phyloP scores from a whole-genome alignment of 352 stramenopile species.

The Pythium grandisporangium region DNA sequence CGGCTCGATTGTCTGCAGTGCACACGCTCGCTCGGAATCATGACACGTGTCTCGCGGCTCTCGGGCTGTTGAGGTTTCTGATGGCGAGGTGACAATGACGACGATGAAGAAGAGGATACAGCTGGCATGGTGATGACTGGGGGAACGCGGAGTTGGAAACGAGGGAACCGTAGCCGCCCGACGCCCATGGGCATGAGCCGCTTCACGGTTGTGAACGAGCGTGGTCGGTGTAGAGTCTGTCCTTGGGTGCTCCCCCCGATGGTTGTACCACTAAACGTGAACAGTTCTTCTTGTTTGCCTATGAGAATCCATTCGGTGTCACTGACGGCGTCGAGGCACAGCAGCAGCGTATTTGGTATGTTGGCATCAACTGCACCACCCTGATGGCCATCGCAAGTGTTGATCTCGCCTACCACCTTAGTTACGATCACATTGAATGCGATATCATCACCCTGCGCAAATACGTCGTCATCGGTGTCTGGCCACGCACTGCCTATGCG shows the following conservation, averaged over 20 bases:
- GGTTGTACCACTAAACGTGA: slow-evolving; percentile 8
- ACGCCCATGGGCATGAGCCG: slow-evolving; percentile 31
- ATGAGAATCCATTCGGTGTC: slow-evolving; percentile 62
- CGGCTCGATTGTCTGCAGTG: too few relatives aligned
- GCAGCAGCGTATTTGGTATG: slow-evolving; percentile 14
- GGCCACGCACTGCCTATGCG: too few relatives aligned
- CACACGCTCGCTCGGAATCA: too few relatives aligned
- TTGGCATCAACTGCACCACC: too few relatives aligned
- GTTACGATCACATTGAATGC: slow-evolving; percentile 35
- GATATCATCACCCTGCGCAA: slow-evolving; percentile 43
- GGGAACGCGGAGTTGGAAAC: slow-evolving; percentile 27
- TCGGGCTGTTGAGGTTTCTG: too few relatives aligned
- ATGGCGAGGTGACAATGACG: too few relatives aligned
- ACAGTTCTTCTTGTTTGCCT: slow-evolving; percentile 46
- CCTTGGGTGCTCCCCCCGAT: too few relatives aligned
- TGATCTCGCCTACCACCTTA: slow-evolving; percentile 5
- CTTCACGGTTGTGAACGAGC: slow-evolving; percentile 9
- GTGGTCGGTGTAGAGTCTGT: too few relatives aligned
- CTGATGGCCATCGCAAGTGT: background rate
- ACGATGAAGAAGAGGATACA: too few relatives aligned
- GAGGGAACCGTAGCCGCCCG: slow-evolving; percentile 37
- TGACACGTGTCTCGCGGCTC: too few relatives aligned
- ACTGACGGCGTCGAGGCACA: slow-evolving; percentile 42
- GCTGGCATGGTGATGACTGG: too few relatives aligned
- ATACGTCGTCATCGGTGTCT: too few relatives aligned